Conservation (phyloP, 225 moss, liverwort and hornwort species). For the Polytrichum commune region DNA sequence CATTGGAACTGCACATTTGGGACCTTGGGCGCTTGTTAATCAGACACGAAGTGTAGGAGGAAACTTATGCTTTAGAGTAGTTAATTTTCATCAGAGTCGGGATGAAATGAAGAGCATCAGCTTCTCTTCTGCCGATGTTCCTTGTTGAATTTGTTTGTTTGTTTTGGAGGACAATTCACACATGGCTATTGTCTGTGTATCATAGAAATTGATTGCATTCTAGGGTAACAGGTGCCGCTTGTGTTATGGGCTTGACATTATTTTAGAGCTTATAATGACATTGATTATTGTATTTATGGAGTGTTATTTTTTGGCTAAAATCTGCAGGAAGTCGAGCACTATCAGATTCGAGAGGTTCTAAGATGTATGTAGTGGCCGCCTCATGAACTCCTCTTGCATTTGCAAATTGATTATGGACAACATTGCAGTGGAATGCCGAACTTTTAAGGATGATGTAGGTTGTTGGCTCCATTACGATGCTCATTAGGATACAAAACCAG, state of each 20-base stretch:
- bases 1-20: neutral
- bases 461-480: neutral
- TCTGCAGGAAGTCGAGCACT: conserved; percentile 90
- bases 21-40: neutral
- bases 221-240: neutral
- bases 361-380: conserved; percentile 45
- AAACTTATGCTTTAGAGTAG: no score
- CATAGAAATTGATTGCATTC: neutral
- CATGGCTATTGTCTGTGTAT: neutral
- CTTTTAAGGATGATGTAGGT: neutral
- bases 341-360: conserved; percentile 93
- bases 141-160: no score
- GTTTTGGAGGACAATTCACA: neutral
- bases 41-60: neutral
- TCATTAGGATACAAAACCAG: no score
- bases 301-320: neutral
- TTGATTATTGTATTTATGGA: neutral
- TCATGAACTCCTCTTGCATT: neutral
- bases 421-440: neutral
- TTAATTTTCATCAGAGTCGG: no score
- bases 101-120: no score
- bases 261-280: neutral
- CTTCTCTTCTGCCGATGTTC: no score
- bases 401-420: neutral
- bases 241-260: neutral